Conservation (phyloP, 2,329 filamentous ascomycete species). For the Pyricularia sp. region DNA sequence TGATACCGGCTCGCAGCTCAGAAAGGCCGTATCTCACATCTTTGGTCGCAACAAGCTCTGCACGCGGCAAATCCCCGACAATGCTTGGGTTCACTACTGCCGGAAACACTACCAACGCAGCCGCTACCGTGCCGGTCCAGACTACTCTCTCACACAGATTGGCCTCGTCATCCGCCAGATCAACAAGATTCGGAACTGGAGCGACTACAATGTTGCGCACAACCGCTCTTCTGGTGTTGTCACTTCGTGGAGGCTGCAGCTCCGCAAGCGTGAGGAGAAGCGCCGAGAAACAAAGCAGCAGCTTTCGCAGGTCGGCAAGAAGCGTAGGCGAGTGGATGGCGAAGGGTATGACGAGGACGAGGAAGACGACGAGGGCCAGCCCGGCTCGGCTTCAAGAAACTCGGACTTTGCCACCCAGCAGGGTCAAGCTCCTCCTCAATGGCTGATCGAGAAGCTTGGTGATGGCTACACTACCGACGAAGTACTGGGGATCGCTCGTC, state of each 20-base stretch:
- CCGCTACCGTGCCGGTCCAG: constrained; percentile 55
- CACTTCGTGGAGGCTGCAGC: constrained; percentile 49
- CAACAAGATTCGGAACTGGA: constrained; percentile 54
- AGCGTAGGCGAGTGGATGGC: constrained; percentile 20
- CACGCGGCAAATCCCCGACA: constrained; percentile 58
- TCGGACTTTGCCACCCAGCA: neutral
- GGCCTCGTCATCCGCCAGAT: constrained; percentile 56
- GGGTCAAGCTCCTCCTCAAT: neutral
- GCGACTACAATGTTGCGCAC: constrained; percentile 32
- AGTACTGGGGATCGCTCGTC: constrained; percentile 36
- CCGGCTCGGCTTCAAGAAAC: neutral
- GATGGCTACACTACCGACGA: constrained; percentile 36
- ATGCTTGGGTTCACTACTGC: constrained; percentile 69
- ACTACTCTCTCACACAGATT: constrained; percentile 54
- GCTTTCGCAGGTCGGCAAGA: constrained; percentile 14
- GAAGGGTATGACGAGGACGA: constrained; percentile 18
- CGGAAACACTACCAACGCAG: constrained; percentile 75
- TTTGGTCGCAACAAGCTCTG: constrained; percentile 77
- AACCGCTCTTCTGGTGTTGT: constrained; percentile 33
- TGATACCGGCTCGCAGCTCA: constrained; percentile 48
- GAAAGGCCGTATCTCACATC: constrained; percentile 73
- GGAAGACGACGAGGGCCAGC: constrained; percentile 12
- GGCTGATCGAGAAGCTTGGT: constrained; percentile 13
- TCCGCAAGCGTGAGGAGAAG: constrained; percentile 56
- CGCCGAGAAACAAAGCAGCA: constrained; percentile 35